Evolutionary conservation across 306 rosid species (phyloP).

Genomic region (Geum urbanum): DNA sequence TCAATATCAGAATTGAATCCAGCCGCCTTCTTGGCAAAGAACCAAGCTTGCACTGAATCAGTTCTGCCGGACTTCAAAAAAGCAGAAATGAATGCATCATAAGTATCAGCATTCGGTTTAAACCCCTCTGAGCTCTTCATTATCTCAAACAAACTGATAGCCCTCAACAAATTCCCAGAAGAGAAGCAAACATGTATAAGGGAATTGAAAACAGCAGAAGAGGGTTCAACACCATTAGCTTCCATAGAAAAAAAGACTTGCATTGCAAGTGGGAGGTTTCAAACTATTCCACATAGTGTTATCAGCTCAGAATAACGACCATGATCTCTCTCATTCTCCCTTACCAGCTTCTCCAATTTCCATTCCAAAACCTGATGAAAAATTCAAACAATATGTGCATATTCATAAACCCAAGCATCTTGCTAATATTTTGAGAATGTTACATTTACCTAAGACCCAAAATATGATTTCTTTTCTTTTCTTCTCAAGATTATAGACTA

Average conservation of each 20-base stretch:
- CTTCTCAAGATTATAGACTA: too few relatives aligned
- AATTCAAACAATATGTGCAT: conserved; percentile 4
- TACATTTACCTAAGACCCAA: too few relatives aligned
- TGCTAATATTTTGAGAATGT: too few relatives aligned
- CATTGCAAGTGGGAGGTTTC: conserved; percentile 48
- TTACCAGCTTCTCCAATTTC: conserved; percentile 57
- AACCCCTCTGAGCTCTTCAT: conserved; percentile 54
- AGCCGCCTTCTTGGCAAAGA: conserved; percentile 46
- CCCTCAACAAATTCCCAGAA: conserved; percentile 42
- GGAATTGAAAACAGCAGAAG: conserved; percentile 48
- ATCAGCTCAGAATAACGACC: conserved; percentile 47
- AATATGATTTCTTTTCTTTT: too few relatives aligned
- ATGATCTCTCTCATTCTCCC: conserved; percentile 39
- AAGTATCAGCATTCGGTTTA: conserved; percentile 51
- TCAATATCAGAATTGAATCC: conserved; percentile 38
- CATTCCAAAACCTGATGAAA: conserved; percentile 65
- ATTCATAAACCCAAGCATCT: background rate
- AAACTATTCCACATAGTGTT: conserved; percentile 44
- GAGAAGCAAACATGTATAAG: conserved; percentile 55
- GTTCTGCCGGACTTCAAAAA: conserved; percentile 45
- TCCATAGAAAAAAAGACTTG: conserved; percentile 55
- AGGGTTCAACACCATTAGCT: conserved; percentile 54
- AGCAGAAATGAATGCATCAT: conserved; percentile 40
- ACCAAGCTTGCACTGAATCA: conserved; percentile 60
- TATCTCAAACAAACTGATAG: conserved; percentile 56